Evolutionary conservation across 176 grass and related monocot species (phyloP).

Genomic region (Musa beccarii): DNA sequence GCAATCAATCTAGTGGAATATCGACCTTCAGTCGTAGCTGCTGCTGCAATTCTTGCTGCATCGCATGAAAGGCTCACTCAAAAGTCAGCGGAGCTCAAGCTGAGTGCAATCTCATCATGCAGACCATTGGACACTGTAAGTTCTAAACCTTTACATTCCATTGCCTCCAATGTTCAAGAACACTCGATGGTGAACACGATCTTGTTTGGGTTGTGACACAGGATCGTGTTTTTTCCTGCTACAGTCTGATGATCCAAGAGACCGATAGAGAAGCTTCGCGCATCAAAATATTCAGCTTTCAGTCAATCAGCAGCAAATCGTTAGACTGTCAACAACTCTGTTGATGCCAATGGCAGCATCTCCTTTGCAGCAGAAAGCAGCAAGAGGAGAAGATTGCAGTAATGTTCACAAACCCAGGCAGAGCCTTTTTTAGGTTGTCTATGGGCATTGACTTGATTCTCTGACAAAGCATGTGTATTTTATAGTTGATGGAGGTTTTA

Average conservation of each 20-base stretch:
- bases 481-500: conserved; percentile 37
- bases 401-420: conserved; percentile 18
- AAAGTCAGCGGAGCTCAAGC: conserved; percentile 43
- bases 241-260: conserved; percentile 60
- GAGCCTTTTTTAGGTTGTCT: conserved; percentile 21
- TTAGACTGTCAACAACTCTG: conserved; percentile 30
- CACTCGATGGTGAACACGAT: not conserved
- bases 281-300: conserved; percentile 33
- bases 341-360: conserved; percentile 34
- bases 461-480: conserved; percentile 1
- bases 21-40: conserved; percentile 55
- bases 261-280: conserved; percentile 21
- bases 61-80: conserved; percentile 22
- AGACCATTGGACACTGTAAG: conserved; percentile 64
- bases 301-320: conserved; percentile 30
- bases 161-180: too few relatives aligned
- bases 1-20: conserved; percentile 55
- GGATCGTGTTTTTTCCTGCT: conserved; percentile 91
- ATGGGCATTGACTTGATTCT: conserved; percentile 34
- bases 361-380: conserved; percentile 34
- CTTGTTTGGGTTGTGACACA: conserved; percentile 31
- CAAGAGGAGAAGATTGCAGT: conserved; percentile 59
- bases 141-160: not conserved
- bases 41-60: conserved; percentile 51
- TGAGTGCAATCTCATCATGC: conserved; percentile 32